Evolutionary conservation across 75 land plant genomes (phyloP), one percentile per base, ranked within the genome.

Genomic region (Picea sitchensis): DNA sequence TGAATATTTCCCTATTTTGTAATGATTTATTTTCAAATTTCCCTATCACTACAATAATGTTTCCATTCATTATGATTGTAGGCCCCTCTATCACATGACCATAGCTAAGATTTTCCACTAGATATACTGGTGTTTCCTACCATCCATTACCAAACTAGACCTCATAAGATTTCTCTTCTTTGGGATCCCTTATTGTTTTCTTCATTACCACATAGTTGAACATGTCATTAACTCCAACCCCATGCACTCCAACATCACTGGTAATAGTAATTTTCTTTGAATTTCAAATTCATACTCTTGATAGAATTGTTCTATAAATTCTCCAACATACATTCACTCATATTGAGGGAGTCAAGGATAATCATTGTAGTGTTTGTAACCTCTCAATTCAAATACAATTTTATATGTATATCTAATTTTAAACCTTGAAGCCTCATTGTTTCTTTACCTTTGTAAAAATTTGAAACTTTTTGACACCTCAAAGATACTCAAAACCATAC

Each of bases 361-460:
- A 95, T 98, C 85, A 98, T 93, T 26, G 91, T 88, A 64, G 98
- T 98, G 71, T 98, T 98, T 1, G 99, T 98, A 36, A 96, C 99
- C 65, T n/a, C n/a, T n/a, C n/a, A n/a, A n/a, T n/a, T n/a, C n/a
- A 98, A 78, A 83, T 86, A 90, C 80, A 92, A 79, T 38, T 95
- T 96, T 4, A 90, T 89, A 2, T 21, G 79, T 51, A 95, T 88
- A 51, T n/a, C n/a, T n/a, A n/a, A n/a, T 82, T 88, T 32, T 87
- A 98, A 98, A 7, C 92, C 95, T 78, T 96, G 98, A n/a, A 69
- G 77, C 60, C 44, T 68, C 1, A 98, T 82, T 98, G 88, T 32
- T 85, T 67, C 69, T 63, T 95, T 36, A 95, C 94, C 77, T 84
- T 75, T 38, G 86, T 34, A 98, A 65, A 44, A n/a, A n/a, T 2